These are phyloP conservation scores for Takashimella tepidaria DNA, from an alignment of 1,284 basidiomycete species.

Conservation along the genomic window DNA sequence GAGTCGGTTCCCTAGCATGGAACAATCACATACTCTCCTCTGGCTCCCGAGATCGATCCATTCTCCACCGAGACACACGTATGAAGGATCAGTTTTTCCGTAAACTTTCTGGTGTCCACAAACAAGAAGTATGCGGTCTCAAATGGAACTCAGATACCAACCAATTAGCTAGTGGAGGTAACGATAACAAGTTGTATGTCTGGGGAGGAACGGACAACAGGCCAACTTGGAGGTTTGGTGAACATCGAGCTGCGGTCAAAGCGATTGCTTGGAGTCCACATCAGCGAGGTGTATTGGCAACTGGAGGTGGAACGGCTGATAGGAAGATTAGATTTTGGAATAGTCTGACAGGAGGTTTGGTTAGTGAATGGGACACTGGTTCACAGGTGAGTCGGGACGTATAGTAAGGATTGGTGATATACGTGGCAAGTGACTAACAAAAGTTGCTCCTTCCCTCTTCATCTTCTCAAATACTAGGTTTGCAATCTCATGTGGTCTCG, in stretches of 20 bases:
- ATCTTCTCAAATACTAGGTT: conserved; percentile 56
- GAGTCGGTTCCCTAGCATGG: conserved; percentile 93
- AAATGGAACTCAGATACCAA: conserved; percentile 77
- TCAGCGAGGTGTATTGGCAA: conserved; percentile 81
- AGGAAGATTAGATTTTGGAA: conserved; percentile 99
- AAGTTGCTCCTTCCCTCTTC: too few species aligned
- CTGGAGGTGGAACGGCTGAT: conserved; percentile 95
- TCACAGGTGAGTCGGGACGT: conserved; percentile 65
- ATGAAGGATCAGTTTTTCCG: conserved; percentile 65
- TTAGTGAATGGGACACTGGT: conserved; percentile 84
- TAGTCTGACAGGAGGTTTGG: conserved; percentile 74
- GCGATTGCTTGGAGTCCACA: conserved; percentile 98
- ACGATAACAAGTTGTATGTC: conserved; percentile 97
- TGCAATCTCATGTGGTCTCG: conserved; percentile 96
- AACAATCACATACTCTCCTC: conserved; percentile 82
- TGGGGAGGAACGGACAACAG: conserved; percentile 69
- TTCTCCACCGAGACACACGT: conserved; percentile 89
- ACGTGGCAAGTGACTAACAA: background rate
- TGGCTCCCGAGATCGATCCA: conserved; percentile 84
- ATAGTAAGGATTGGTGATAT: too few species aligned
- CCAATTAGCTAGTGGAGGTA: conserved; percentile 87
- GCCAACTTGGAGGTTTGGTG: conserved; percentile 89
- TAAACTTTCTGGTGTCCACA: conserved; percentile 68
- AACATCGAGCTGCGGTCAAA: conserved; percentile 95
- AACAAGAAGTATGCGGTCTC: conserved; percentile 94